These are phyloP conservation scores for Phytophthora sansomeana DNA, from an alignment of 352 stramenopile genomes.

Conservation along the genomic window DNA sequence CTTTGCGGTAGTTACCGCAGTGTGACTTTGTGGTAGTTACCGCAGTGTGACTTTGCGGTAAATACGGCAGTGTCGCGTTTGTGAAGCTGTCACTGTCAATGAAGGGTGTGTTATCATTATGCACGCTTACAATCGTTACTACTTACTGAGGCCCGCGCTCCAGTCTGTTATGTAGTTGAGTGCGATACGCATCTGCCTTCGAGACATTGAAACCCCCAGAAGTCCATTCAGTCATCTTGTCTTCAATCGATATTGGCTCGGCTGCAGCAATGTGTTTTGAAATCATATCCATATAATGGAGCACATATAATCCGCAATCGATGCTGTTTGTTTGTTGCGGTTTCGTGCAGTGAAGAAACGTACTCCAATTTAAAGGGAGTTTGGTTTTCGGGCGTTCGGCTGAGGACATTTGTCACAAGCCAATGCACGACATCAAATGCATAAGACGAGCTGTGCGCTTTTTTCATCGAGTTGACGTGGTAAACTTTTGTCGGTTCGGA, in stretches of 20 bases:
- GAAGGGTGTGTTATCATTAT: too few species aligned
- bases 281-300: too few species aligned
- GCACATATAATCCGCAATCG: too few species aligned
- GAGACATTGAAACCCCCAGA: too few species aligned
- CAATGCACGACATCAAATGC: background rate
- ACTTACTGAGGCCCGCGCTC: too few species aligned
- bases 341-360: constrained; percentile 2
- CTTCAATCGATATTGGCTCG: too few species aligned
- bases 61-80: background rate
- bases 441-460: background rate
- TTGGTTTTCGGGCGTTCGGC: background rate
- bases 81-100: too few species aligned
- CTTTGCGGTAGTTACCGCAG: background rate
- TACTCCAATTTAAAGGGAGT: background rate
- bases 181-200: too few species aligned
- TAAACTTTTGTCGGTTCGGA: background rate
- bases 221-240: too few species aligned
- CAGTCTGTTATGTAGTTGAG: too few species aligned
- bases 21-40: background rate
- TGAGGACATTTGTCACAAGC: background rate
- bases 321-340: constrained; percentile 8
- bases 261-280: too few species aligned
- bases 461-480: constrained; percentile 10
- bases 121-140: too few species aligned
- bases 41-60: background rate